Conservation (phyloP, 768 basidiomycete genomes). For the Exsudoporus frostii region DNA sequence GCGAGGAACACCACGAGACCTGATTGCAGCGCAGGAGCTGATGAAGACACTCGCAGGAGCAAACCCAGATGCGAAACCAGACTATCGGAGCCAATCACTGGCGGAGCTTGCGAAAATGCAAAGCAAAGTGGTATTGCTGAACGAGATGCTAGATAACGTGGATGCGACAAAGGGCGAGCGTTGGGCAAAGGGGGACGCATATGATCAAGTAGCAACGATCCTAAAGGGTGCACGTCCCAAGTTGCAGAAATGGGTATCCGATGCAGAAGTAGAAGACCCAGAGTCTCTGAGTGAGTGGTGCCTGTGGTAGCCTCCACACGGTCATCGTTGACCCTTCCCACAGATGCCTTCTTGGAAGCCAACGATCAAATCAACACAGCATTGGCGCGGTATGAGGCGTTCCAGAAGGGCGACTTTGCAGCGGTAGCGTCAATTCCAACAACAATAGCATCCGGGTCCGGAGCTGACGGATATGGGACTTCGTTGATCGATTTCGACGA, state of each 20-base stretch:
- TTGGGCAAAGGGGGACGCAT: constrained; percentile 87
- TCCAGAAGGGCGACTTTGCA: constrained; percentile 86
- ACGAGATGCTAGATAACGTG: constrained; percentile 95
- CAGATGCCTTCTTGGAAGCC: constrained; percentile 90
- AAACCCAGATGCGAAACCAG: constrained; percentile 90
- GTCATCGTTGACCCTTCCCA: background rate
- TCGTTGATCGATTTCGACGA: constrained; percentile 85
- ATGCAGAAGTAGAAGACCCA: constrained; percentile 85
- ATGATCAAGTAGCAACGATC: constrained; percentile 91
- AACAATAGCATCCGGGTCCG: constrained; percentile 42
- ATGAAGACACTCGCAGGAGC: constrained; percentile 97
- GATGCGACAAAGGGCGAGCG: constrained; percentile 67
- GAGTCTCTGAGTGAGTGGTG: constrained; percentile 74
- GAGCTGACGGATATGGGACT: constrained; percentile 20
- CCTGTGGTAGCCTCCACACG: background rate
- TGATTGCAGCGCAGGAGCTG: constrained; percentile 92
- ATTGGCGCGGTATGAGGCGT: constrained; percentile 85
- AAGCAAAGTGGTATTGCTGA: constrained; percentile 90
- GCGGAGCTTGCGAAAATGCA: constrained; percentile 93
- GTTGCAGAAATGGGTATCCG: constrained; percentile 97
- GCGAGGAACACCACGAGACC: constrained; percentile 91
- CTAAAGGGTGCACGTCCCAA: constrained; percentile 83
- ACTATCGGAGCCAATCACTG: constrained; percentile 87
- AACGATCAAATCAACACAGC: constrained; percentile 98
- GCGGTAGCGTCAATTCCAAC: constrained; percentile 67